These are phyloP conservation scores for Suillus weaverae DNA, from an alignment of 768 basidiomycete genomes.

Conservation along the genomic window DNA sequence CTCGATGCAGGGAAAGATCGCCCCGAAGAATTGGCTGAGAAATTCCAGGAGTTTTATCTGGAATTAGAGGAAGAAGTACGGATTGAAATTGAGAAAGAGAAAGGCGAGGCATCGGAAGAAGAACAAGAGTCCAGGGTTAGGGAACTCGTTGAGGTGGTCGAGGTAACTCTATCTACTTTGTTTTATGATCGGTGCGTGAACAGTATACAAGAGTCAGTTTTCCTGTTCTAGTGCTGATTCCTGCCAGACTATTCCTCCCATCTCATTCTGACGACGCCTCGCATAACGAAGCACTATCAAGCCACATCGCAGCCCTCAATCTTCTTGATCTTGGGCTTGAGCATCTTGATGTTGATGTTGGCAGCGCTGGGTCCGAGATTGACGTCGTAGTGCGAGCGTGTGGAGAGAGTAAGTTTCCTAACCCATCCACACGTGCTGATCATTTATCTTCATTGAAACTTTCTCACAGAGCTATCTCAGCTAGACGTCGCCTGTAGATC, in stretches of 20 bases:
- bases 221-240: neutral
- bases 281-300: slow-evolving; percentile 89
- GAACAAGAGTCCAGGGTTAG: slow-evolving; percentile 47
- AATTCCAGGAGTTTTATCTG: slow-evolving; percentile 72
- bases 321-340: slow-evolving; percentile 85
- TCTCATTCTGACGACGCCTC: slow-evolving; percentile 73
- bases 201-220: neutral
- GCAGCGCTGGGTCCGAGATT: slow-evolving; percentile 47
- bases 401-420: slow-evolving; percentile 65
- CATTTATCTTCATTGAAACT: slow-evolving; percentile 29
- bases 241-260: slow-evolving; percentile 71
- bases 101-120: slow-evolving; percentile 22
- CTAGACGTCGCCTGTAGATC: slow-evolving; percentile 51
- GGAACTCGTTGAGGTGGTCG: slow-evolving; percentile 70
- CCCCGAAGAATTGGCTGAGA: slow-evolving; percentile 51
- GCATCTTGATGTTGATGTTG: slow-evolving; percentile 86
- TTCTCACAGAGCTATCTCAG: slow-evolving; percentile 48
- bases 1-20: slow-evolving; percentile 37
- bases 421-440: neutral
- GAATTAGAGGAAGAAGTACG: slow-evolving; percentile 64
- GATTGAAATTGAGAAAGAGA: slow-evolving; percentile 25
- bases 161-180: slow-evolving; percentile 64
- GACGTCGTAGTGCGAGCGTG: slow-evolving; percentile 68
- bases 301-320: slow-evolving; percentile 87
- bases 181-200: slow-evolving; percentile 80